Evolutionary conservation across 768 basidiomycete genomes (phyloP), one percentile per base, ranked within the genome.

Genomic region (Tremella mesenterica): DNA sequence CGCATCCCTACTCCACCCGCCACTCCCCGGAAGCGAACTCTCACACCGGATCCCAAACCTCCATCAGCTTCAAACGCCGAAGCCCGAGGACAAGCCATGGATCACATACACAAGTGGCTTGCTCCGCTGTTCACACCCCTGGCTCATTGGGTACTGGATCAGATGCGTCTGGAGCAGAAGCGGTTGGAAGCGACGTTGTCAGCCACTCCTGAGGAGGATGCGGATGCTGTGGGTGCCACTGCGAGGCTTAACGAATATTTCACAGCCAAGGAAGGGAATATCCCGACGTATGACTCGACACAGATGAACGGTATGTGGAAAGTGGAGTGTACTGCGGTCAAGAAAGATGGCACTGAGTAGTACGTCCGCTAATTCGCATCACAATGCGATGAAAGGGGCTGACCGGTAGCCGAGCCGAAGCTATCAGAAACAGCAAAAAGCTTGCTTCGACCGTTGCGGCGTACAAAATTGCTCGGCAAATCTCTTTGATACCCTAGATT

Each of bases 191-290:
- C n/a, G 14, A 18, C 38, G 14, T 13, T 20, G 4, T 38, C 36
- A 4, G 25, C 16, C 4, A 3, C 2, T 4, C 36, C 6, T 39
- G 27, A 21, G 1, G 23, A 14, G 4, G 56, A 57, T 38, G 50
- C 61, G 30, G 20, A 28, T 4, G 23, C 43, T 2, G 21, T 46
- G 7, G 67, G 67, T 10, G 59, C 67, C 1, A 48, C 38, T 27
- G 59, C 64, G 14, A 52, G 39, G 20, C 52, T 69, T 21, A 69
- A 65, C 51, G 52, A 65, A 41, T 56, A 63, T 41, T 61, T 59
- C 29, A 59, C 47, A 3, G 28, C 6, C n/a, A 61, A 61, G 31
- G 41, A 54, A 25, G 57, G 53, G 1, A 55, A 39, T 21, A 29
- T 33, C 20, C 67, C 67, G 21, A 45, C 39, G 8, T 65, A 64